Conservation (phyloP, 208 protist species). For the Crithidia mellificae region DNA sequence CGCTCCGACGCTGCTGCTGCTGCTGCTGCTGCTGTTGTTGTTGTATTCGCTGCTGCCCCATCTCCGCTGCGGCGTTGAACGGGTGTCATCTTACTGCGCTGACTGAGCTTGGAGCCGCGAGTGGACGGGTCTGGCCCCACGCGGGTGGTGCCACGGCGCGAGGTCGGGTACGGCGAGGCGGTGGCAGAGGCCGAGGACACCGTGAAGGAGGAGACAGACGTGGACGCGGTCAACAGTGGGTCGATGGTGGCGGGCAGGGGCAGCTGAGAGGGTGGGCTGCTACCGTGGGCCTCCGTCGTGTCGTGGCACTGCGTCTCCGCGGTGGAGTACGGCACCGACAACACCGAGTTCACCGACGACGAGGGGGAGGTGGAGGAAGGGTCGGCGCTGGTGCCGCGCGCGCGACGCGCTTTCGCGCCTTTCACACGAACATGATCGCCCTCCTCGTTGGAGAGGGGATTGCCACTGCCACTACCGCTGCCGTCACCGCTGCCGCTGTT, state of each 20-base stretch:
- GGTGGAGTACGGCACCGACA: conserved; percentile 5
- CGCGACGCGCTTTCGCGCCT: background rate
- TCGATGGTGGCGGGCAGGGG: conserved; percentile 1
- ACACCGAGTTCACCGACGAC: background rate
- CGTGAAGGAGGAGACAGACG: conserved; percentile 15
- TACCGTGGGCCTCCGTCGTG: background rate
- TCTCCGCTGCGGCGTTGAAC: background rate
- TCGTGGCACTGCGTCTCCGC: conserved; percentile 23
- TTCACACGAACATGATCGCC: background rate
- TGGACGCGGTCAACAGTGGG: background rate
- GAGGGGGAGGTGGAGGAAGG: background rate
- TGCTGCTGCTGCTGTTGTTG: too few relatives aligned
- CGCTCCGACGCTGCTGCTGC: too few relatives aligned
- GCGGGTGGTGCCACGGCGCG: background rate
- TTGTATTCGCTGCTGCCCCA: background rate
- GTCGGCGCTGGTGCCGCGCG: background rate
- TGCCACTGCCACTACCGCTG: too few relatives aligned
- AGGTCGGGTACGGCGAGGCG: conserved; percentile 3
- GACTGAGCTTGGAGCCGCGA: background rate
- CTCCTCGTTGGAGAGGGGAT: too few relatives aligned
- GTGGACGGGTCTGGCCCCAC: background rate
- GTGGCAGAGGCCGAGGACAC: conserved; percentile 5
- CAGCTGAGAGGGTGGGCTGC: background rate
- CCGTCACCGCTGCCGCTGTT: background rate
- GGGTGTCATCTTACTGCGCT: background rate